Evolutionary conservation across 768 basidiomycete species (phyloP).

Genomic region (Suillus plorans): DNA sequence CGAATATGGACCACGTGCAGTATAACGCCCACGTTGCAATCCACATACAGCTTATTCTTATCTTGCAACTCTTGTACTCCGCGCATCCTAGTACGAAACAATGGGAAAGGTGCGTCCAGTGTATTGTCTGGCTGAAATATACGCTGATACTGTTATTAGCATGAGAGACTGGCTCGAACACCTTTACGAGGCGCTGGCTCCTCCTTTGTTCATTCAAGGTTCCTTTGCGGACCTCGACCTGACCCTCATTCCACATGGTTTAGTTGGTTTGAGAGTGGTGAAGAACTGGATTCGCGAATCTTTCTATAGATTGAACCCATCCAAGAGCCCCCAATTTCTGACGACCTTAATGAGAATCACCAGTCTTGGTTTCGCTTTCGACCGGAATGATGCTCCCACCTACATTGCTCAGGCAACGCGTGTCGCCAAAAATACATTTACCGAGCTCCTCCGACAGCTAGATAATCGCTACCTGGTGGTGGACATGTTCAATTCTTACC

Average conservation of each 20-base stretch:
- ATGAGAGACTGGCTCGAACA: constrained; percentile 39
- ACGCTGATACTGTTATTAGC: not conserved
- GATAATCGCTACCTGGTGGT: constrained; percentile 28
- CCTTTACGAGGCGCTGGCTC: constrained; percentile 50
- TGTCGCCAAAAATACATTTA: not conserved
- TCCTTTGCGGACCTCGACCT: constrained; percentile 36
- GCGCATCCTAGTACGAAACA: constrained; percentile 5
- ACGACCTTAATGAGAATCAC: constrained; percentile 39
- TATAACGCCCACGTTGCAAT: constrained; percentile 44
- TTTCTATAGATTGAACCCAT: constrained; percentile 32
- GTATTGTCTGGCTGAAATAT: not conserved
- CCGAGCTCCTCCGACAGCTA: constrained; percentile 11
- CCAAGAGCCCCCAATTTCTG: constrained; percentile 30
- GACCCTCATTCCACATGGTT: constrained; percentile 40
- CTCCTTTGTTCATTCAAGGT: constrained; percentile 47
- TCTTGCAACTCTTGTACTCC: constrained; percentile 36
- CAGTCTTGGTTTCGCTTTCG: constrained; percentile 39
- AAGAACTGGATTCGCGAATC: constrained; percentile 46
- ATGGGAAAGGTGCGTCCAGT: constrained; percentile 7
- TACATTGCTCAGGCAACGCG: constrained; percentile 37
- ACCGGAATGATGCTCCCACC: constrained; percentile 29
- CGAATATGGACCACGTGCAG: constrained; percentile 26
- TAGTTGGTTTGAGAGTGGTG: constrained; percentile 35
- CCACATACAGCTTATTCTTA: constrained; percentile 49
- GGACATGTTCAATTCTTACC: constrained; percentile 31